A percentile compares a stretch with the other conserved stretches of the same genome.
phyloP scores from a whole-genome alignment of 83 land plant genomes.

The Thuja plicata region DNA sequence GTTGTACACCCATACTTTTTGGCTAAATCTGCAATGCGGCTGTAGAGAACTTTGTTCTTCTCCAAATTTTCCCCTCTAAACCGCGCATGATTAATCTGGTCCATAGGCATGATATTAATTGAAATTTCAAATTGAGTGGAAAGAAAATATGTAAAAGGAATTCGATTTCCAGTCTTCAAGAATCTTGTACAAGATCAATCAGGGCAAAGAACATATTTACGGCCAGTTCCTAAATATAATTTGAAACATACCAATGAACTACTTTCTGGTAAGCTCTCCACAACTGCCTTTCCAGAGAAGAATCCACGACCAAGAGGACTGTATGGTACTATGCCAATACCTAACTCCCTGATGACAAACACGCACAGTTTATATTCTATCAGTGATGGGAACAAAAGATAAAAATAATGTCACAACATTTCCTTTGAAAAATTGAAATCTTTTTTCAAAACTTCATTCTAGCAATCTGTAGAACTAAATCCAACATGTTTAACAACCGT shows the following conservation, averaged over 20 bases:
- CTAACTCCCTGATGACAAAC: constrained; percentile 43
- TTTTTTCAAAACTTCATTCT: neutral
- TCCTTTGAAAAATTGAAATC: neutral
- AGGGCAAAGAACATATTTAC: neutral
- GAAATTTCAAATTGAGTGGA: neutral
- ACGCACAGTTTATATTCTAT: neutral
- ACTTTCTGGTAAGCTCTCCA: constrained; percentile 26
- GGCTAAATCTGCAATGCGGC: constrained; percentile 37
- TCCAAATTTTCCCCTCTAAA: constrained; percentile 45
- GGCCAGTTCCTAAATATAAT: neutral
- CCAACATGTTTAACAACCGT: neutral
- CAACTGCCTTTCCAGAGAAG: constrained; percentile 48
- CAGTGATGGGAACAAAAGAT: neutral
- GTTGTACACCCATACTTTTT: constrained; percentile 50
- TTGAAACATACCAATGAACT: constrained; percentile 22
- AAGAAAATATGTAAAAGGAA: neutral
- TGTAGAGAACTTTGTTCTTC: constrained; percentile 52
- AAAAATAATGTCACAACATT: neutral
- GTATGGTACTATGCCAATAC: constrained; percentile 71
- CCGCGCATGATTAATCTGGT: constrained; percentile 38
- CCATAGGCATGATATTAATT: neutral
- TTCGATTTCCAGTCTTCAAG: neutral
- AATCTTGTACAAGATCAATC: neutral
- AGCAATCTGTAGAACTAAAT: neutral
- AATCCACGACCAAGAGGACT: constrained; percentile 77